Evolutionary conservation across 2,329 filamentous ascomycete genomes (phyloP).

Genomic region (Verticillium albo-atrum): DNA sequence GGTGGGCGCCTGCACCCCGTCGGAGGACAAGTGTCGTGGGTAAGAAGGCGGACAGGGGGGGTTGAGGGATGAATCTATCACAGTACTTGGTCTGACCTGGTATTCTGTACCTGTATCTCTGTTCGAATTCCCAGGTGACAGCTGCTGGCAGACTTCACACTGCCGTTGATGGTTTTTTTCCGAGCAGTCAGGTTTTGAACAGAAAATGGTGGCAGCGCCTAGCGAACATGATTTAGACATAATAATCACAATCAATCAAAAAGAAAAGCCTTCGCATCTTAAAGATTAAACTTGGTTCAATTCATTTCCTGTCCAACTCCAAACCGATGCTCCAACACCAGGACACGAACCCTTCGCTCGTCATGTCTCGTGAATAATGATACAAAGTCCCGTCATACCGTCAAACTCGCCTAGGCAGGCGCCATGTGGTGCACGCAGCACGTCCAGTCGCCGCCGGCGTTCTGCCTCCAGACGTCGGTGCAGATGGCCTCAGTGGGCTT

Average conservation of each 20-base stretch:
- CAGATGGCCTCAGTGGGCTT: conserved; percentile 26
- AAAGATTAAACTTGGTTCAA: neutral
- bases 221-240: too few species aligned
- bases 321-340: neutral
- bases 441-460: conserved; percentile 27
- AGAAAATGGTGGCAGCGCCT: too few species aligned
- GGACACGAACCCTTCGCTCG: neutral
- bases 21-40: neutral
- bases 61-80: neutral
- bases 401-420: neutral
- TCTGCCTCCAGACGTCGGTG: conserved; percentile 27
- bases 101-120: too few species aligned
- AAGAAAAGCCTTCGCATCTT: neutral
- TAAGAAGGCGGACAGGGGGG: neutral
- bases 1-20: neutral
- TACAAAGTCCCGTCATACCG: neutral
- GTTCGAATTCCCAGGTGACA: too few species aligned
- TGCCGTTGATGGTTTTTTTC: too few species aligned
- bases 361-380: neutral
- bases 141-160: too few species aligned
- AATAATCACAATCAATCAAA: neutral
- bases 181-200: too few species aligned
- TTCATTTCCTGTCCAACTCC: neutral
- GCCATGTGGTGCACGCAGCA: conserved; percentile 28
- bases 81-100: too few species aligned